These are phyloP conservation scores for Russula sp. DNA, from an alignment of 768 basidiomycete species.

Conservation along the genomic window DNA sequence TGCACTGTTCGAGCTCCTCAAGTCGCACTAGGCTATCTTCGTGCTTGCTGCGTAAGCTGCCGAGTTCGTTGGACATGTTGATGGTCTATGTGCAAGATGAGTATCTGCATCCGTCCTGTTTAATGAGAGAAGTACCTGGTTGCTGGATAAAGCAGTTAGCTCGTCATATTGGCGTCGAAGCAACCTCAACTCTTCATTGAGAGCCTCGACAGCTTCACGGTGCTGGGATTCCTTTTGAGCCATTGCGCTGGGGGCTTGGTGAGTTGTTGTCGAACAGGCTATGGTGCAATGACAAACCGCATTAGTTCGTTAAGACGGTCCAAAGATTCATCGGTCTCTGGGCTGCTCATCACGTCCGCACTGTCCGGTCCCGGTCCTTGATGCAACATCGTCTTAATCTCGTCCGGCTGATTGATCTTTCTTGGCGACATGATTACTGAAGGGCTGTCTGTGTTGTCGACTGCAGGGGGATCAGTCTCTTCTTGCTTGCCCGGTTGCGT, in stretches of 20 bases:
- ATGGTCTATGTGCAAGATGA: conserved; percentile 48
- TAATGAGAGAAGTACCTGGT: conserved; percentile 57
- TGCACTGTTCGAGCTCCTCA: conserved; percentile 55
- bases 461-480: conserved; percentile 4
- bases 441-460: conserved; percentile 23
- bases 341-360: conserved; percentile 35
- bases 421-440: conserved; percentile 57
- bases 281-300: conserved; percentile 53
- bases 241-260: conserved; percentile 68
- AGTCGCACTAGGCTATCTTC: conserved; percentile 50
- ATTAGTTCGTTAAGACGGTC: conserved; percentile 87
- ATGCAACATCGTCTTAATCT: conserved; percentile 66
- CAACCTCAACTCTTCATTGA: conserved; percentile 64
- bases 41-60: conserved; percentile 64
- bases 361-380: conserved; percentile 36
- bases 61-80: conserved; percentile 88
- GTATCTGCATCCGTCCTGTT: conserved; percentile 1
- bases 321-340: conserved; percentile 67
- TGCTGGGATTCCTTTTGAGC: conserved; percentile 94
- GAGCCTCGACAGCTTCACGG: conserved; percentile 69
- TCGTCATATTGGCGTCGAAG: conserved; percentile 80
- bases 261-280: conserved; percentile 25
- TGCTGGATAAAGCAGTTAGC: conserved; percentile 72
- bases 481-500: conserved; percentile 8
- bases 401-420: conserved; percentile 71